Evolutionary conservation across 768 basidiomycete genomes (phyloP).

Genomic region (Rossbeevera mucosa): DNA sequence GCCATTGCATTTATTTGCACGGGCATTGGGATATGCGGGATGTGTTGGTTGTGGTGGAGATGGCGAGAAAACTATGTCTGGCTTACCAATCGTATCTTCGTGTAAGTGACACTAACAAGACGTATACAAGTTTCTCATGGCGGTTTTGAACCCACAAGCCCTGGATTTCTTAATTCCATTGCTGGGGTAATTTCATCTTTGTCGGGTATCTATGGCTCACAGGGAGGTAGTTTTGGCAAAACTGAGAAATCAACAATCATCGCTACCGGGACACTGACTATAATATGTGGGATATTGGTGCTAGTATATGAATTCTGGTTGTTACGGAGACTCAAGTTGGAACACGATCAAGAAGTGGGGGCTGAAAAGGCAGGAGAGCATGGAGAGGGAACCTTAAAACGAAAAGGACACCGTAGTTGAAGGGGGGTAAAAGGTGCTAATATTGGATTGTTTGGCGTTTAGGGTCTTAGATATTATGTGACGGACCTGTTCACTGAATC

Average conservation of each 20-base stretch:
- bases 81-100: conserved; percentile 52
- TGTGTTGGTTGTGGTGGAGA: conserved; percentile 57
- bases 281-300: conserved; percentile 39
- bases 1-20: conserved; percentile 51
- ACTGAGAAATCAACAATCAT: conserved; percentile 45
- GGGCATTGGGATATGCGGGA: conserved; percentile 48
- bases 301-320: conserved; percentile 44
- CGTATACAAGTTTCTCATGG: conserved; percentile 1
- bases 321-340: conserved; percentile 38
- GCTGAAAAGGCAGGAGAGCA: conserved; percentile 39
- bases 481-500: not conserved
- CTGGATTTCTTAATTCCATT: conserved; percentile 52
- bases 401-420: conserved; percentile 2
- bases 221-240: conserved; percentile 41
- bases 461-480: too few relatives aligned
- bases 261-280: conserved; percentile 39
- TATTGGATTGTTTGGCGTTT: not conserved
- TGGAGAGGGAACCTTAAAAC: conserved; percentile 38
- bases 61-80: conserved; percentile 59
- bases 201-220: conserved; percentile 46
- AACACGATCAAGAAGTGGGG: conserved; percentile 41
- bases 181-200: conserved; percentile 56
- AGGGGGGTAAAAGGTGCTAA: not conserved
- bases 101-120: conserved; percentile 34
- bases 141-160: conserved; percentile 31